Evolutionary conservation across 1,284 basidiomycete genomes (phyloP), one percentile per base, ranked within the genome.

Genomic region (Heterobasidion irregulare): DNA sequence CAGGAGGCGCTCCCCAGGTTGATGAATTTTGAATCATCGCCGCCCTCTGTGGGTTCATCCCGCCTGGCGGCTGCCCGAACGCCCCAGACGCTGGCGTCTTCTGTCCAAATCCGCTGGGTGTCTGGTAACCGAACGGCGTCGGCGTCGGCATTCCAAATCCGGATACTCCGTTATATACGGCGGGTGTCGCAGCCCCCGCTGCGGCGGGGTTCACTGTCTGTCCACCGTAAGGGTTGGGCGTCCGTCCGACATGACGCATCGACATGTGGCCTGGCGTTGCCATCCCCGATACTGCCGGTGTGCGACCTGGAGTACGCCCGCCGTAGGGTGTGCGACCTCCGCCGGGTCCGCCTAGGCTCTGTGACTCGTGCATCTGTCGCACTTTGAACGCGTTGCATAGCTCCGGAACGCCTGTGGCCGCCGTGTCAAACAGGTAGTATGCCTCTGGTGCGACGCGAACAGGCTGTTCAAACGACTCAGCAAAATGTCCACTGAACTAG

Each of bases 361-460:
- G 86, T 18, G 88, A 88, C 65, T 91, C 87, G 61, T 90, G 87
- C 44, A 87, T 73, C 70, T 92, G 90, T 59, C 88, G 86, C 57
- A 46, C 52, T 83, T 97, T 97, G 83, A 98, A 98, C 15, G 94
- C 94, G 67, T 97, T 93, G 62, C 94, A 96, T 2, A 98, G 74
- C 70, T 95, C 92, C 0, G 90, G 85, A 26, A 98, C 92, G 56
- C 91, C 93, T 8, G 90, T 86, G 33, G 93, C 89, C 50, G 91
- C 82, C 12, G 92, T 91, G 60, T 92, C 91, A 64, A 91, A 90
- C 13, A 97, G 79, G 66, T 89, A 89, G 69, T 92, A 97, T 1
- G 92, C 92, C 66, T 94, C 91, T 5, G 94, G 94, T 6, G 90
- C 80, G 50, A 97, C 90, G 55, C 89, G 85, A 57, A 97, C 85